Evolutionary conservation across 106 monocot species (phyloP).

Genomic region (Iris macrosiphon): DNA sequence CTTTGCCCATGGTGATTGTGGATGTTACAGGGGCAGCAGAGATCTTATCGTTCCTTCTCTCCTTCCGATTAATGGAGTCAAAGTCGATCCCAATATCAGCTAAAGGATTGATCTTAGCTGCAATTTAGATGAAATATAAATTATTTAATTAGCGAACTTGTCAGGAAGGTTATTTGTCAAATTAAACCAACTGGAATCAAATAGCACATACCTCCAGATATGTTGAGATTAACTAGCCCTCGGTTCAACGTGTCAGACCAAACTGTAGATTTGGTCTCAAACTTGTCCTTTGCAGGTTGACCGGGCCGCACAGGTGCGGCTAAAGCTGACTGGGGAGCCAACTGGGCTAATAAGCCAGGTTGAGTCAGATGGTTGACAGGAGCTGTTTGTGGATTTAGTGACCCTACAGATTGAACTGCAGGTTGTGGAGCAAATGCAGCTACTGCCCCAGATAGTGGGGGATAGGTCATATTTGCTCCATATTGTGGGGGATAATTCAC

Average conservation of each 20-base stretch:
- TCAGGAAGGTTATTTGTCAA: background rate
- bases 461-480: too few relatives aligned
- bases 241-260: conserved; percentile 96
- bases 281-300: conserved; percentile 50
- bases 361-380: conserved; percentile 14
- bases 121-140: background rate
- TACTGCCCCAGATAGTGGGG: conserved; percentile 18
- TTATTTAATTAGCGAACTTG: background rate
- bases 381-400: conserved; percentile 18
- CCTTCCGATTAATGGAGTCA: conserved; percentile 85
- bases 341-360: conserved; percentile 5
- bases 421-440: background rate
- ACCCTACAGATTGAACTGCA: background rate
- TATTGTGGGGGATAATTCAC: too few relatives aligned
- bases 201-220: conserved; percentile 84
- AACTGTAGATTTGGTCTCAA: conserved; percentile 92
- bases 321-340: conserved; percentile 9
- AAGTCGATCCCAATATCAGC: conserved; percentile 90
- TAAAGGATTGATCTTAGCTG: conserved; percentile 73
- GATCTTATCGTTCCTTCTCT: conserved; percentile 61
- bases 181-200: background rate
- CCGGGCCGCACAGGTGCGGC: conserved; percentile 10
- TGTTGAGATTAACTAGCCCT: conserved; percentile 91
- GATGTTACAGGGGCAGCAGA: conserved; percentile 40
- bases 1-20: conserved; percentile 86